phyloP scores from a whole-genome alignment of 441 rosid species.

The Theobroma grandiflorum region DNA sequence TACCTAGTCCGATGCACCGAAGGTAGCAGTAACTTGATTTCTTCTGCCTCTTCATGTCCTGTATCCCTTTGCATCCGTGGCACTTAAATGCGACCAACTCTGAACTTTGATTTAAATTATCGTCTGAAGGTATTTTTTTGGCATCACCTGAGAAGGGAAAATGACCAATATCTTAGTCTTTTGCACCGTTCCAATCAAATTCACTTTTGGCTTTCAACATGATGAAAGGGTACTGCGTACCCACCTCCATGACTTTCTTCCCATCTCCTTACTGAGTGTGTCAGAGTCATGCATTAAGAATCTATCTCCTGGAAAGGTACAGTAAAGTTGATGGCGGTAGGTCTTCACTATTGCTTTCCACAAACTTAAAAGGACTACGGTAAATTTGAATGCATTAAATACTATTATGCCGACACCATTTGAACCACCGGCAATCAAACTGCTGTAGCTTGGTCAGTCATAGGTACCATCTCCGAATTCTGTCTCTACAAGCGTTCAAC shows the following conservation, averaged over 20 bases:
- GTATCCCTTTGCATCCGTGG: background rate
- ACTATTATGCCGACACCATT: background rate
- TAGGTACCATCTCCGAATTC: background rate
- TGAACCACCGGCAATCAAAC: background rate
- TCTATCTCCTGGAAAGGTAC: background rate
- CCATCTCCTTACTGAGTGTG: background rate
- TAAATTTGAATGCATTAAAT: background rate
- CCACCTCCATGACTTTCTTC: background rate
- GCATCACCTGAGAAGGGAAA: no score
- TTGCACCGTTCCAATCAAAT: no score
- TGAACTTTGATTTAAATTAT: no score
- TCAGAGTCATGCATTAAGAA: background rate
- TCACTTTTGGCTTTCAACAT: no score
- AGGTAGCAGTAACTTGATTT: background rate
- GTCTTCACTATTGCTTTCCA: background rate
- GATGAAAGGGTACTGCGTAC: background rate
- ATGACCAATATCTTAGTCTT: no score
- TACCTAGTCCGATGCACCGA: background rate
- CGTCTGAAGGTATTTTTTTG: no score
- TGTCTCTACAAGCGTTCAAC: background rate
- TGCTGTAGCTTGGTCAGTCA: background rate
- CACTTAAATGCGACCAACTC: background rate
- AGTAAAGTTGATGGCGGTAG: background rate
- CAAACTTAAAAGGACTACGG: background rate
- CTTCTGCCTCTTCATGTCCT: background rate